Percentiles rank a stretch among this genome's conserved stretches.
phyloP scores from a whole-genome alignment of 805 yeast genomes.

The Lipomyces kockii region DNA sequence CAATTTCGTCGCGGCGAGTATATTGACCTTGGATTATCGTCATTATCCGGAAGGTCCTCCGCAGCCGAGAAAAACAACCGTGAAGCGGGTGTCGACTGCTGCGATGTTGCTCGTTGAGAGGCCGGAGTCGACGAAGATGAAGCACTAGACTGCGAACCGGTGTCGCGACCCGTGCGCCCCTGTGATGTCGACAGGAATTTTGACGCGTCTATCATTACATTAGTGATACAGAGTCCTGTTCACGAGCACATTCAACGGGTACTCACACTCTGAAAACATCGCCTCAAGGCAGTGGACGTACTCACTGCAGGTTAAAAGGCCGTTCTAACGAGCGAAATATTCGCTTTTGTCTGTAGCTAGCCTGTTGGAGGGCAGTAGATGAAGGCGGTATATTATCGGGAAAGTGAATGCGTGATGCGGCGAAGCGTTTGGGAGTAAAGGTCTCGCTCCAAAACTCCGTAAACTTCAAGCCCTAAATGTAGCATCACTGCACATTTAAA shows the following conservation, averaged over 20 bases:
- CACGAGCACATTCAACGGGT: neutral
- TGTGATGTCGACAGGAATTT: conserved; percentile 30
- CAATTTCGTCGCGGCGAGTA: conserved; percentile 29
- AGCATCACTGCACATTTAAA: neutral
- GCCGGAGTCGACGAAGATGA: neutral
- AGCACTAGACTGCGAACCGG: conserved; percentile 3
- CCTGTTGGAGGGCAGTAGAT: neutral
- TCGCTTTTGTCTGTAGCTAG: neutral
- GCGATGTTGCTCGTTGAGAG: conserved; percentile 8
- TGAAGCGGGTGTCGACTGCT: conserved; percentile 18
- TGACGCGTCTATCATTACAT: conserved; percentile 24
- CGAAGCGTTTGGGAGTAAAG: neutral
- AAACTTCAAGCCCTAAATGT: neutral
- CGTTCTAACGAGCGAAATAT: neutral
- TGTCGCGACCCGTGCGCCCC: conserved; percentile 15
- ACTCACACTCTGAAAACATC: conserved; percentile 33
- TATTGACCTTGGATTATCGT: conserved; percentile 23
- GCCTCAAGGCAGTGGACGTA: conserved; percentile 8
- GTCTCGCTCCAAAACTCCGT: neutral
- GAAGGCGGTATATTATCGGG: neutral
- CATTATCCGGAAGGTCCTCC: conserved; percentile 23
- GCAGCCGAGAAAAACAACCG: conserved; percentile 32
- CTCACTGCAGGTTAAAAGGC: neutral
- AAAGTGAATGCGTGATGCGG: neutral
- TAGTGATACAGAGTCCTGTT: neutral